These are phyloP conservation scores for Ogataea methylovora DNA, from an alignment of 805 yeast species.

Conservation along the genomic window DNA sequence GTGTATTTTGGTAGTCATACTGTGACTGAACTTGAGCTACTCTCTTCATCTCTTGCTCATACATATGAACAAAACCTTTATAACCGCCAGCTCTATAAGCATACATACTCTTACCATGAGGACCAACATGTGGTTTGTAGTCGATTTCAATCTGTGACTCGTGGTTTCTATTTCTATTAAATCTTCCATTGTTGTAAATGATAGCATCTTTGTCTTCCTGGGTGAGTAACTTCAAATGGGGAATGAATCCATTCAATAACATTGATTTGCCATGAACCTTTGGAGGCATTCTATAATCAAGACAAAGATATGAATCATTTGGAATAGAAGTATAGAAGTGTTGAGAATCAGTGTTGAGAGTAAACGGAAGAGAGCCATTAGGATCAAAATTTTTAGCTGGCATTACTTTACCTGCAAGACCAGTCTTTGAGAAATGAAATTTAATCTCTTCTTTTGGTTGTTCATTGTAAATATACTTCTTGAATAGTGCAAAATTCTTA, in stretches of 20 bases:
- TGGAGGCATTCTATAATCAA: constrained; percentile 56
- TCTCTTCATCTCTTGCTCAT: constrained; percentile 17
- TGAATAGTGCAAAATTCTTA: constrained; percentile 35
- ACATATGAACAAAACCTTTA: constrained; percentile 33
- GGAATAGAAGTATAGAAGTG: constrained; percentile 26
- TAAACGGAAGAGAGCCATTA: constrained; percentile 31
- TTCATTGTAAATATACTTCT: constrained; percentile 33
- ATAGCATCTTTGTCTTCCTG: constrained; percentile 64
- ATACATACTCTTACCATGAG: constrained; percentile 37
- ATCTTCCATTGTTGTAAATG: constrained; percentile 31
- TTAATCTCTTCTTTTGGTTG: constrained; percentile 19
- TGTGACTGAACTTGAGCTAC: constrained; percentile 14
- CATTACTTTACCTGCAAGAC: constrained; percentile 51
- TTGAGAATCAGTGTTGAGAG: constrained; percentile 26
- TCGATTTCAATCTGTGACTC: constrained; percentile 19
- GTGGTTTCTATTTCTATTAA: constrained; percentile 22
- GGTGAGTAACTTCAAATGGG: constrained; percentile 53
- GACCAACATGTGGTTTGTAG: constrained; percentile 40
- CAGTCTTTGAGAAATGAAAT: constrained; percentile 44
- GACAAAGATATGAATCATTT: constrained; percentile 29
- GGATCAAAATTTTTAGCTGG: constrained; percentile 29
- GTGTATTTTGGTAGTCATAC: constrained; percentile 8
- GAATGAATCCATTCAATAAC: constrained; percentile 71
- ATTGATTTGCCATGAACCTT: constrained; percentile 66
- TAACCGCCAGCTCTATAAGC: constrained; percentile 45